phyloP scores from a whole-genome alignment of 116 monocot species.

The Papilionanthe hybrid region DNA sequence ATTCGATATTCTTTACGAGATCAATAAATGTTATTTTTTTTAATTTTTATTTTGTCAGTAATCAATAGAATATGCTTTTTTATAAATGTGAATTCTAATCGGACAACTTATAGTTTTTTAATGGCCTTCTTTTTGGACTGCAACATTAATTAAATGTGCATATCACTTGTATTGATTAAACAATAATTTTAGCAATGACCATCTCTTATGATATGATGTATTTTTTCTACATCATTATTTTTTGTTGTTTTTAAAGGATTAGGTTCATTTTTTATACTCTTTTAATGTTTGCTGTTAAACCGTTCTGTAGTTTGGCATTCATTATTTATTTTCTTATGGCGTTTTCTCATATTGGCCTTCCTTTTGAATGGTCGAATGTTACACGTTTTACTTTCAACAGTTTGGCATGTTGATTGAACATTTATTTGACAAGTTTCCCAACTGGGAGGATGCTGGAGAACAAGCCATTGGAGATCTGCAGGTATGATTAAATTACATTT shows the following conservation, averaged over 20 bases:
- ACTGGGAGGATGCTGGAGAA: slow-evolving; percentile 67
- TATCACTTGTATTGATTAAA: neutral
- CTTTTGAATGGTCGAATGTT: neutral
- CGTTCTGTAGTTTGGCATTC: neutral
- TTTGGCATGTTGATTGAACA: slow-evolving; percentile 96
- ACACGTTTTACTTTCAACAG: slow-evolving; percentile 31
- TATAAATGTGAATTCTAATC: neutral
- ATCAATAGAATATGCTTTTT: neutral
- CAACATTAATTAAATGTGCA: neutral
- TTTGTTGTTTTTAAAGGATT: neutral
- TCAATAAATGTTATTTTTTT: neutral
- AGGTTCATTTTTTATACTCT: neutral
- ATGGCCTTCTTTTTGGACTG: neutral
- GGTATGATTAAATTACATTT: slow-evolving; percentile 27
- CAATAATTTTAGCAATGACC: neutral
- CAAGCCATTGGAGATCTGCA: slow-evolving; percentile 96
- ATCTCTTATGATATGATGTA: neutral
- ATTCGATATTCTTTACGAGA: neutral
- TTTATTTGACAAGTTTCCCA: slow-evolving; percentile 73
- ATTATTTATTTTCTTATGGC: neutral
- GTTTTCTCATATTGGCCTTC: neutral
- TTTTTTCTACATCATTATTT: neutral
- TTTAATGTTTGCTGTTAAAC: neutral
- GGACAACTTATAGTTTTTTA: neutral
- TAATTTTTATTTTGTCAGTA: neutral